Percentiles rank a stretch among this genome's conserved stretches.
Conservation (phyloP, 1,139 yeast genomes). For the Trichomonascaceae sp. region DNA sequence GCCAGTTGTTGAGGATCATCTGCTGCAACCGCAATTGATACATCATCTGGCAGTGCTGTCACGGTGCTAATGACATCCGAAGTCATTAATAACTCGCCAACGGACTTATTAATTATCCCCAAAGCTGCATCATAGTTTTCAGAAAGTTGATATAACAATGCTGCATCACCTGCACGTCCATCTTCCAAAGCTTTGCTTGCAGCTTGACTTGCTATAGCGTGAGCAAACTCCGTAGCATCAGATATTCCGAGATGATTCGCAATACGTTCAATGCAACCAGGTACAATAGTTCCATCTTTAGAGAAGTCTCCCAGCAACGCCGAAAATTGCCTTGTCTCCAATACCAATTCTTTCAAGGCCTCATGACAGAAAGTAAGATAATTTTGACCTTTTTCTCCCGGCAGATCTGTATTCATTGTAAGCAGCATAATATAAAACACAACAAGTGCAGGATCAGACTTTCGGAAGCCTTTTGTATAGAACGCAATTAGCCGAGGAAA, state of each 20-base stretch:
- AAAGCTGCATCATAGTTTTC: conserved; percentile 88
- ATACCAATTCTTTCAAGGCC: conserved; percentile 74
- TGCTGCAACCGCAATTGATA: conserved; percentile 27
- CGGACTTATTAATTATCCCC: conserved; percentile 61
- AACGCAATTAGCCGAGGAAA: conserved; percentile 36
- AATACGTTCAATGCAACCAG: conserved; percentile 82
- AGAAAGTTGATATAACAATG: conserved; percentile 77
- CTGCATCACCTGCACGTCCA: conserved; percentile 82
- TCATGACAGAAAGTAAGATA: conserved; percentile 59
- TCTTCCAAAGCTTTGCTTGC: conserved; percentile 88
- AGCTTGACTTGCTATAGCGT: conserved; percentile 73
- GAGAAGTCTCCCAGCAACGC: conserved; percentile 75
- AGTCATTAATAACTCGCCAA: conserved; percentile 73
- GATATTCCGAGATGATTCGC: conserved; percentile 58
- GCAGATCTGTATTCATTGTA: conserved; percentile 43
- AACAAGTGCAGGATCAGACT: conserved; percentile 84
- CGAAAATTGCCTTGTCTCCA: conserved; percentile 81
- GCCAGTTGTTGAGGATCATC: conserved; percentile 39
- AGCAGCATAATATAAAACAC: conserved; percentile 78
- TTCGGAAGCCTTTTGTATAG: conserved; percentile 72
- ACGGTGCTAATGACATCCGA: conserved; percentile 68
- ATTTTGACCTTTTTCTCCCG: conserved; percentile 22
- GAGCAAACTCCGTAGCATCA: conserved; percentile 49
- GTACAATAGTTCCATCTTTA: conserved; percentile 66
- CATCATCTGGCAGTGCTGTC: conserved; percentile 21